A percentile compares a stretch with the other conserved stretches of the same genome.
These are phyloP conservation scores for Bipolaris zeicola DNA, from an alignment of 2,329 filamentous ascomycete genomes.

Conservation along the genomic window DNA sequence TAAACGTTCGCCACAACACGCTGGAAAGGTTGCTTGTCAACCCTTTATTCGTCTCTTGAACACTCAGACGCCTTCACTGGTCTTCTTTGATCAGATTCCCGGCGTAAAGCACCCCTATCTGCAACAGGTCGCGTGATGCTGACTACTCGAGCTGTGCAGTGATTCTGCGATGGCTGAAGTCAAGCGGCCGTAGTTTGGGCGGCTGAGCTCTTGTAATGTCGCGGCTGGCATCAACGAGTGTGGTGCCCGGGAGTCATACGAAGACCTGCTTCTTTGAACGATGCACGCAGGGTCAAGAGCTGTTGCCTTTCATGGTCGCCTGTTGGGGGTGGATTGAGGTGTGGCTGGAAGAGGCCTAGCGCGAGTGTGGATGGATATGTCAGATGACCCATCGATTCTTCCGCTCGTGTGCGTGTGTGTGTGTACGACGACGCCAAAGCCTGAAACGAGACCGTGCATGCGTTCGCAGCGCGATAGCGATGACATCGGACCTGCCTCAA, in stretches of 20 bases:
- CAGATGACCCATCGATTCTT: slow-evolving; percentile 30
- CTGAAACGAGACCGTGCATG: slow-evolving; percentile 5
- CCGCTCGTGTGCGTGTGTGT: slow-evolving; percentile 2
- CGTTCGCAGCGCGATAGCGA: slow-evolving; percentile 5
- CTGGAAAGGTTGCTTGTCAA: not conserved
- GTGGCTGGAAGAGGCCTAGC: slow-evolving; percentile 26
- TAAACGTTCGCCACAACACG: slow-evolving; percentile 16
- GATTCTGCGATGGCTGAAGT: slow-evolving; percentile 24
- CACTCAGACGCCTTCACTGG: not conserved
- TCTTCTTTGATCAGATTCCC: not conserved
- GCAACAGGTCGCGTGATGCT: slow-evolving; percentile 8
- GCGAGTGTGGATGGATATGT: slow-evolving; percentile 13
- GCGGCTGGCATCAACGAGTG: slow-evolving; percentile 21
- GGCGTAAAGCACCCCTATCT: slow-evolving; percentile 3
- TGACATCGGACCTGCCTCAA: not conserved
- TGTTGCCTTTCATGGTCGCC: slow-evolving; percentile 27
- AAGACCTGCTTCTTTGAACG: slow-evolving; percentile 1
- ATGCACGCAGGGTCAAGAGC: slow-evolving; percentile 15
- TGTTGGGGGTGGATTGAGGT: slow-evolving; percentile 25
- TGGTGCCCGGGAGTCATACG: not conserved
- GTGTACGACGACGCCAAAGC: slow-evolving; percentile 1
- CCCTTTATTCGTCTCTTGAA: not conserved
- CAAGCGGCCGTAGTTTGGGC: slow-evolving; percentile 22
- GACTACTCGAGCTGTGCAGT: slow-evolving; percentile 13
- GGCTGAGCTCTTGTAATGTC: slow-evolving; percentile 14